phyloP scores from a whole-genome alignment of 2,329 filamentous ascomycete genomes.

The Fusarium haematococcum region DNA sequence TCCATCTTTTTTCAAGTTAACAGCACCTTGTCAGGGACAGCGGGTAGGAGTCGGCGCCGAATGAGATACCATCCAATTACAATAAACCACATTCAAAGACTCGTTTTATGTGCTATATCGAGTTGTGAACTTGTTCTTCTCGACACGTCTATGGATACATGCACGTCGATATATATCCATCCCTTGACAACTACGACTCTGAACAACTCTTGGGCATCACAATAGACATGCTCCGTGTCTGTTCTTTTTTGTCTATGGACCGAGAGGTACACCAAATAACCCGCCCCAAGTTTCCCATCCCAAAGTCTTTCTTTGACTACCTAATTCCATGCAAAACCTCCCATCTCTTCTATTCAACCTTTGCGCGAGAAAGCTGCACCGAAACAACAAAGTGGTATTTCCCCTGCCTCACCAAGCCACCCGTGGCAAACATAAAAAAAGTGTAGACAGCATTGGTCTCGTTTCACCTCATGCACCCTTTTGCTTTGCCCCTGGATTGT shows the following conservation, averaged over 20 bases:
- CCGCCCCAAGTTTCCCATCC: not conserved
- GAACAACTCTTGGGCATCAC: not conserved
- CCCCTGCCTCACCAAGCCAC: not conserved
- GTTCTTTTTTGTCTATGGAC: not conserved
- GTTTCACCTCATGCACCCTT: not conserved
- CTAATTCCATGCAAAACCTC: not conserved
- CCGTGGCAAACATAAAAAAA: not conserved
- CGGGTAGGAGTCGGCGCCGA: conserved; percentile 47
- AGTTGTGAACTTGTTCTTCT: not conserved
- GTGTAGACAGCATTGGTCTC: not conserved
- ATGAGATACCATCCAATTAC: conserved; percentile 46
- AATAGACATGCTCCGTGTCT: conserved; percentile 1
- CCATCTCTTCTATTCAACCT: not conserved
- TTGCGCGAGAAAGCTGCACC: not conserved
- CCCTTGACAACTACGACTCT: not conserved
- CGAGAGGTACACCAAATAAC: not conserved
- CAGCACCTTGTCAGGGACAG: conserved; percentile 40
- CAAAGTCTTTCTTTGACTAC: not conserved
- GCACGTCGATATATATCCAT: not conserved
- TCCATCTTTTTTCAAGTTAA: conserved; percentile 38
- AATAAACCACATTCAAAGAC: conserved; percentile 26
- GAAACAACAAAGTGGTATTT: not conserved
- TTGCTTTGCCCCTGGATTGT: not conserved
- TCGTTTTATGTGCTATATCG: not conserved
- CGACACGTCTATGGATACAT: not conserved